Conservation (phyloP, 805 yeast genomes). For the Torulaspora gathmanii region DNA sequence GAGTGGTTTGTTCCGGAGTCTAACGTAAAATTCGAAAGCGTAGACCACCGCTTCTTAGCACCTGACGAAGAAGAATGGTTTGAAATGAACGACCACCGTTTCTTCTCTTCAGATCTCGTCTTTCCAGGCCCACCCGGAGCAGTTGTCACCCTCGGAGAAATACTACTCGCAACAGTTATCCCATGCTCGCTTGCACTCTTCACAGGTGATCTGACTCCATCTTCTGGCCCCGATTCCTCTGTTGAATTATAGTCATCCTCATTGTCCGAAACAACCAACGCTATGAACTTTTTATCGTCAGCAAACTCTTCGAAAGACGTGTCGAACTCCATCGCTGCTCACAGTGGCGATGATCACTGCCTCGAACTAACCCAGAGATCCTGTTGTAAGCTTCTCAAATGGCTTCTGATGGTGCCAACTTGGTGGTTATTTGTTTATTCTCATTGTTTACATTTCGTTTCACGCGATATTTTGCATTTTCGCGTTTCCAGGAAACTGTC, state of each 20-base stretch:
- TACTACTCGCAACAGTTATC: background rate
- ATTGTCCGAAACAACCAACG: constrained; percentile 32
- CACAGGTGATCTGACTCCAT: constrained; percentile 4
- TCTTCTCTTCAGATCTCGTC: constrained; percentile 20
- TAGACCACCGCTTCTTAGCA: constrained; percentile 33
- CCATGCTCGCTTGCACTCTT: background rate
- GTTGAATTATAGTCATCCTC: constrained; percentile 27
- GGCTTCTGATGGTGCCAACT: background rate
- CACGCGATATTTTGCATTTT: constrained; percentile 1
- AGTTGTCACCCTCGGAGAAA: background rate
- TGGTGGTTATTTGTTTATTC: background rate
- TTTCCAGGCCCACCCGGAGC: background rate
- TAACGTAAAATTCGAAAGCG: constrained; percentile 24
- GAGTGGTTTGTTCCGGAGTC: constrained; percentile 13
- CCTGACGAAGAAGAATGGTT: constrained; percentile 25
- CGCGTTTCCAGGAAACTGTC: constrained; percentile 3
- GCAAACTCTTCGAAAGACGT: constrained; percentile 27
- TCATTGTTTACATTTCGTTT: constrained; percentile 6
- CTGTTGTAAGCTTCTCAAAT: background rate
- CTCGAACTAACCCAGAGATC: background rate
- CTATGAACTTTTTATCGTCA: constrained; percentile 28
- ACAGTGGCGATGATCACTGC: background rate
- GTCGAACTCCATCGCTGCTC: constrained; percentile 23
- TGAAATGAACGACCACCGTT: constrained; percentile 33
- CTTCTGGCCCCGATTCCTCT: constrained; percentile 10